Evolutionary conservation across 2,329 filamentous ascomycete species (phyloP), one percentile per base, ranked within the genome.

Genomic region (Hawksworthiomyces lignivorus): DNA sequence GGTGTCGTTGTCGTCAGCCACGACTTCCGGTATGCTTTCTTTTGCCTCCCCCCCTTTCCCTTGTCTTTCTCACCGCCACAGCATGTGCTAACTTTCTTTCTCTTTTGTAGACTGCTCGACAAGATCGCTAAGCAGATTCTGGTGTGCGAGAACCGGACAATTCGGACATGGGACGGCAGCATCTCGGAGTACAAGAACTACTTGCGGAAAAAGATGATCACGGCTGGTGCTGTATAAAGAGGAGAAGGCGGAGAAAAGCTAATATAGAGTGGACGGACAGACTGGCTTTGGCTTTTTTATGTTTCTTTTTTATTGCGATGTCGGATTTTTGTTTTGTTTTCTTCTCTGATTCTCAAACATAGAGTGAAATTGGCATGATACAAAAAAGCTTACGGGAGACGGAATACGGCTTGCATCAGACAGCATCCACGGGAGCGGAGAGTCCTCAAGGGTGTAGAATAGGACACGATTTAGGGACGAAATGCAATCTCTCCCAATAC

Each of bases 71-170:
- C 21, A 4, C 2, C 15, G 11, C 12, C 42, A 36, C 38, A 39
- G 11, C 9, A 8, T 8, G 5, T 22, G 20, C 24, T 26, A 26
- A 26, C 6, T n/a, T 39, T 12, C 24, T n/a, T n/a, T n/a, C n/a
- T n/a, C n/a, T n/a, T n/a, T n/a, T n/a, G 29, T 44, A 94, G 90
- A 74, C 74, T 98, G 58, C 81, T 98, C 52, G 92, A 98, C 79
- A 96, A 95, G 76, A 97, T 98, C 64, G 92, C 92, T 56, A 98
- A 98, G 77, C 87, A 98, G 66, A 98, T 98, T 67, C 81, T 98
- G 70, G 92, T 98, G 43, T 98, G 94, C 68, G 92, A 98, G 72
- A 88, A 98, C 80, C 88, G 89, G 77, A 89, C 88, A 12, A 88
- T 97, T 55, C 81, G 76, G 56, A 69, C 79, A 57, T 98, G 92